These are phyloP conservation scores for Pythium angustatum DNA, from an alignment of 352 stramenopile genomes.

Conservation along the genomic window DNA sequence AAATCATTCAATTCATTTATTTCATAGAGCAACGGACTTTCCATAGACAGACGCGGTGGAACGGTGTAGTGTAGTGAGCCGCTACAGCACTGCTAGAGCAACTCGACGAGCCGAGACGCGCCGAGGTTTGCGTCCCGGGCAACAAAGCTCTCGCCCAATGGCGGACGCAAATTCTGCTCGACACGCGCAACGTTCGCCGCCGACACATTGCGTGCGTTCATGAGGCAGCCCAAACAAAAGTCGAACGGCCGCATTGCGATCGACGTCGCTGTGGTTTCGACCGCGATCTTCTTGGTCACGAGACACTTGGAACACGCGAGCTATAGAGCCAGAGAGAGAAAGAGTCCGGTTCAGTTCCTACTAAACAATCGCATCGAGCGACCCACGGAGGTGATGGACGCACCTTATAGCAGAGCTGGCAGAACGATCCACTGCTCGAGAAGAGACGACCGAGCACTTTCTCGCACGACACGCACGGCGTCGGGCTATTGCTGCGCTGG, in stretches of 20 bases:
- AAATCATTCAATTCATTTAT: no score
- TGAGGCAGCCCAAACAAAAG: conserved; percentile 21
- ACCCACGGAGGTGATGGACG: not conserved
- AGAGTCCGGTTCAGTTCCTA: not conserved
- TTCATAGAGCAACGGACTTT: no score
- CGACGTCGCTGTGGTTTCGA: conserved; percentile 12
- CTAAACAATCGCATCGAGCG: not conserved
- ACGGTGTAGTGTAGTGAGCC: no score
- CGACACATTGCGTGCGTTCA: not conserved
- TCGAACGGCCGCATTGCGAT: conserved; percentile 8
- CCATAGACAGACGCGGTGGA: no score
- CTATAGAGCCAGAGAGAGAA: not conserved
- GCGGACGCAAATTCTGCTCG: not conserved
- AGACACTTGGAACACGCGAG: conserved; percentile 19
- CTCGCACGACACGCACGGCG: conserved; percentile 6
- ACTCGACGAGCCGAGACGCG: conserved; percentile 5
- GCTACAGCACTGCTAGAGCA: no score
- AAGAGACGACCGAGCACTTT: conserved; percentile 11
- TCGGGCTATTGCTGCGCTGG: not conserved
- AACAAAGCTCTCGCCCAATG: not conserved
- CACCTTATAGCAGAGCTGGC: conserved; percentile 26
- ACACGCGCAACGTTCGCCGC: not conserved
- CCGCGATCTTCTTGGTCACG: conserved; percentile 26
- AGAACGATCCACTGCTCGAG: conserved; percentile 6
- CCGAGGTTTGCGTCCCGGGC: not conserved